A percentile compares a stretch with the other conserved stretches of the same genome.
Evolutionary conservation across 1,139 yeast species (phyloP).

Genomic region (Saccharomyces pastorianus): DNA sequence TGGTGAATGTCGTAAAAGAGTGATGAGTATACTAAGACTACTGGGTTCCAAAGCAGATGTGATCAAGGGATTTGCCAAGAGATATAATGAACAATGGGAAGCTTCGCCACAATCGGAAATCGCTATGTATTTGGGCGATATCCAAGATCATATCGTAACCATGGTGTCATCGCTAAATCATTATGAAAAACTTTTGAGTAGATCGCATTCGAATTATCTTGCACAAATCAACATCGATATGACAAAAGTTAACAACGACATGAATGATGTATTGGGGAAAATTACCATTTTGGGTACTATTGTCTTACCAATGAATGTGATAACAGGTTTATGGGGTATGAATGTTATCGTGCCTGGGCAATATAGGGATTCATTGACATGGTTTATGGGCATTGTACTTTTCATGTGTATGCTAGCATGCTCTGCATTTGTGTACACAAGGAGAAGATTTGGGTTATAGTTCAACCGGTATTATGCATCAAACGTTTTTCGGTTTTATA

Average conservation of each 20-base stretch:
- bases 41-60: constrained; percentile 94
- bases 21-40: constrained; percentile 79
- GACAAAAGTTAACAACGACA: constrained; percentile 95
- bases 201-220: constrained; percentile 88
- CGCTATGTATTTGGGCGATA: constrained; percentile 87
- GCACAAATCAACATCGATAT: constrained; percentile 96
- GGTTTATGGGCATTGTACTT: constrained; percentile 59
- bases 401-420: constrained; percentile 40
- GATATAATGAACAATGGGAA: constrained; percentile 79
- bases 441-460: constrained; percentile 33
- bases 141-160: constrained; percentile 89
- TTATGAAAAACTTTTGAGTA: constrained; percentile 83
- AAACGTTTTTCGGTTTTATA: background rate
- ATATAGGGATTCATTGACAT: constrained; percentile 54
- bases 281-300: constrained; percentile 91
- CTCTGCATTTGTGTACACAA: constrained; percentile 40
- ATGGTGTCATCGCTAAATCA: constrained; percentile 94
- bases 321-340: constrained; percentile 98
- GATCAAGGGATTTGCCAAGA: constrained; percentile 83
- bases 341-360: constrained; percentile 95
- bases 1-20: constrained; percentile 90
- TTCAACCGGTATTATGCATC: background rate
- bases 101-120: constrained; percentile 68
- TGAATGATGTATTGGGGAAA: constrained; percentile 91
- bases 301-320: constrained; percentile 85